Evolutionary conservation across 1,139 yeast genomes (phyloP).

Genomic region (Geotrichum aggregatum): DNA sequence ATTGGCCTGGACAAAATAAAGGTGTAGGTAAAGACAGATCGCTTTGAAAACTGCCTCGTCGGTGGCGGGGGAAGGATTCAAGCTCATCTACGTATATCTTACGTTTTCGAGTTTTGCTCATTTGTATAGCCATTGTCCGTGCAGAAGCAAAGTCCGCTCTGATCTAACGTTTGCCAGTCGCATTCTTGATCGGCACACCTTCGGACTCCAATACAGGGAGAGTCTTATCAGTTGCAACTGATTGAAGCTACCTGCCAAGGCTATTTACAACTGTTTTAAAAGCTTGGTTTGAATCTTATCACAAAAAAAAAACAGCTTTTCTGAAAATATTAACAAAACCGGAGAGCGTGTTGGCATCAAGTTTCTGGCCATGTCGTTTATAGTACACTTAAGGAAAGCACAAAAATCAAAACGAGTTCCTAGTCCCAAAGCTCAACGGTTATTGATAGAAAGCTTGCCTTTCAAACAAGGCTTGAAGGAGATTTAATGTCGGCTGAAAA

Average conservation of each 20-base stretch:
- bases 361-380: constrained; percentile 89
- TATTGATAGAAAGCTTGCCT: too few relatives aligned
- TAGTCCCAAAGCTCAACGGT: too few relatives aligned
- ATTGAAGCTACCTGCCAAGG: constrained; percentile 83
- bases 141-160: constrained; percentile 96
- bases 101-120: constrained; percentile 91
- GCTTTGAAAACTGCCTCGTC: constrained; percentile 94
- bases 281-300: too few relatives aligned
- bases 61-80: too few relatives aligned
- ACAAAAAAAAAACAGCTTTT: too few relatives aligned
- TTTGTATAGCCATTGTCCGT: constrained; percentile 95
- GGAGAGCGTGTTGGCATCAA: constrained; percentile 97
- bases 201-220: too few relatives aligned
- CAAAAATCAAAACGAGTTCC: too few relatives aligned
- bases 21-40: constrained; percentile 82
- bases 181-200: constrained; percentile 98
- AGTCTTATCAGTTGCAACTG: constrained; percentile 87
- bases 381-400: too few relatives aligned
- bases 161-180: constrained; percentile 97
- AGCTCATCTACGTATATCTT: constrained; percentile 91
- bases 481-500: too few relatives aligned
- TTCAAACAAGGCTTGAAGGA: too few relatives aligned
- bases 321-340: constrained; percentile 96
- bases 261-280: constrained; percentile 95
- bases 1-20: constrained; percentile 76